phyloP scores from a whole-genome alignment of 805 yeast species.

The Kodamaea kakaduensis region DNA sequence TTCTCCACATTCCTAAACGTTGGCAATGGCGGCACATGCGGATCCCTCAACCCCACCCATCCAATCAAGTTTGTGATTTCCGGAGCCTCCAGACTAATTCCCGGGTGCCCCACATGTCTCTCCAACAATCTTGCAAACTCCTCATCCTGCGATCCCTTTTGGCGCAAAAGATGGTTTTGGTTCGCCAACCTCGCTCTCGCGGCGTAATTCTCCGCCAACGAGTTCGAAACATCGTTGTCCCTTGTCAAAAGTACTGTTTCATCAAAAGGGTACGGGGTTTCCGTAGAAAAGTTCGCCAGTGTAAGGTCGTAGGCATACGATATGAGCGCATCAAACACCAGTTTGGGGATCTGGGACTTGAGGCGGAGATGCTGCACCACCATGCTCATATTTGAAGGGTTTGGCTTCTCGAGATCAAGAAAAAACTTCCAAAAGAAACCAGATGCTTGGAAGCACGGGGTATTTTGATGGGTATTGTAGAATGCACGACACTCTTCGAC shows the following conservation, averaged over 20 bases:
- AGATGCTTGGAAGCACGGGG: slow-evolving; percentile 35
- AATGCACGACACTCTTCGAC: slow-evolving; percentile 19
- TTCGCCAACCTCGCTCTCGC: slow-evolving; percentile 21
- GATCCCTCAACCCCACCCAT: slow-evolving; percentile 12
- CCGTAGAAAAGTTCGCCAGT: slow-evolving; percentile 20
- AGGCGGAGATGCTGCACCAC: slow-evolving; percentile 44
- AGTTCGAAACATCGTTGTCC: slow-evolving; percentile 24
- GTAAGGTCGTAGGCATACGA: slow-evolving; percentile 21
- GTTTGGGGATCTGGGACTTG: slow-evolving; percentile 46
- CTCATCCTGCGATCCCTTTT: slow-evolving; percentile 15
- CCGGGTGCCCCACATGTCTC: slow-evolving; percentile 8
- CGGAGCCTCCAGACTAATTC: slow-evolving; percentile 26
- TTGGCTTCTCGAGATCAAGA: slow-evolving; percentile 50
- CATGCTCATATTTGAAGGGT: slow-evolving; percentile 41
- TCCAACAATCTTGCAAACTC: slow-evolving; percentile 16
- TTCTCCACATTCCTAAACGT: slow-evolving; percentile 62
- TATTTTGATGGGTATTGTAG: slow-evolving; percentile 25
- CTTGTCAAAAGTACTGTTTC: slow-evolving; percentile 8
- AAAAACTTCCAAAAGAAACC: slow-evolving; percentile 54
- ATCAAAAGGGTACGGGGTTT: slow-evolving; percentile 9
- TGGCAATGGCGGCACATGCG: slow-evolving; percentile 42
- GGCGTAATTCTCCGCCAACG: slow-evolving; percentile 23
- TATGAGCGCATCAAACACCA: slow-evolving; percentile 42
- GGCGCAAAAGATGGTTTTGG: slow-evolving; percentile 16
- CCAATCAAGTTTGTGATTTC: slow-evolving; percentile 28